These are phyloP conservation scores for Solanum bulbocastanum DNA, from an alignment of 257 asterid species.

Conservation along the genomic window DNA sequence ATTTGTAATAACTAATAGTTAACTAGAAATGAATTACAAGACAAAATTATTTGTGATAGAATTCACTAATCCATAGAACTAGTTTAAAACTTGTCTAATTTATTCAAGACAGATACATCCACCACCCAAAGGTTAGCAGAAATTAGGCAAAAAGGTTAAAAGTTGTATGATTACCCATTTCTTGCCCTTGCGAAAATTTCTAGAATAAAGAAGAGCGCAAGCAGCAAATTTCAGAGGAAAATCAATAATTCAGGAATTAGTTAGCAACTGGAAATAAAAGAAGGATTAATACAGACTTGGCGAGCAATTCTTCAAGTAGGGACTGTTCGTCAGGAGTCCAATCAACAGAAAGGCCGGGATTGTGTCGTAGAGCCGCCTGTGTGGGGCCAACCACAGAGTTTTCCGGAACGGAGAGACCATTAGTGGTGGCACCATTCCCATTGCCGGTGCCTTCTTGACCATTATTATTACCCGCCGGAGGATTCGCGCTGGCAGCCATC, in stretches of 20 bases:
- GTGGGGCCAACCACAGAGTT: constrained; percentile 51
- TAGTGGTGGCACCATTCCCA: constrained; percentile 34
- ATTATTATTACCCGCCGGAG: constrained; percentile 35
- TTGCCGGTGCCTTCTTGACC: constrained; percentile 25
- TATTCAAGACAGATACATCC: not conserved
- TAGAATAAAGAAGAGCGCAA: not conserved
- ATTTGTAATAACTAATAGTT: not conserved
- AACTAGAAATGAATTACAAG: not conserved
- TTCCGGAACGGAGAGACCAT: constrained; percentile 40
- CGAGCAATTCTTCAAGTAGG: constrained; percentile 58
- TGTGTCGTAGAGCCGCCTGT: constrained; percentile 56
- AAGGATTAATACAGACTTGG: constrained; percentile 34
- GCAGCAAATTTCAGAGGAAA: not conserved
- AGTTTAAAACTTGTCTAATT: not conserved
- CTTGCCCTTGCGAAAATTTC: not conserved
- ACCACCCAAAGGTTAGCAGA: not conserved
- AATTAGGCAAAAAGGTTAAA: not conserved
- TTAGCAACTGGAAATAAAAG: not conserved
- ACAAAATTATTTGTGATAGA: not conserved
- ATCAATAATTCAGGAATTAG: not conserved
- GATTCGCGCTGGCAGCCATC: constrained; percentile 94
- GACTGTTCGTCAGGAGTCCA: constrained; percentile 87
- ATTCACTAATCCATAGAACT: not conserved
- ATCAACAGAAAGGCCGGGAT: constrained; percentile 62
- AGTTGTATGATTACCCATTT: not conserved